Percentiles rank a stretch among this genome's conserved stretches.
Evolutionary conservation across 1,284 basidiomycete species (phyloP).

Genomic region (Cryptococcus amylolentus): DNA sequence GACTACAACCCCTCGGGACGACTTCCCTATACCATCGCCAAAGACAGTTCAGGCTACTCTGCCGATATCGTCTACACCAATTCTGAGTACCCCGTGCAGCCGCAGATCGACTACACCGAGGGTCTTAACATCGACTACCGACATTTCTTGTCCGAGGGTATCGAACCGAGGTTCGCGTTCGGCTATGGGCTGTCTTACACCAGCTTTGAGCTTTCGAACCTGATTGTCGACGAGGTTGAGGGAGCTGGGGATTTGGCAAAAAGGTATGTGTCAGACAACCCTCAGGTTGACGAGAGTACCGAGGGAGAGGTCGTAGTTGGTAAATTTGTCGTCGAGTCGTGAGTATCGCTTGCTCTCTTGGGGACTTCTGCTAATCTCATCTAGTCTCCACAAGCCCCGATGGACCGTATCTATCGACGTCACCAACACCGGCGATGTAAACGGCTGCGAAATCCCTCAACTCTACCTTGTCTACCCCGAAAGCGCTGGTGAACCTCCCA

Average conservation of each 20-base stretch:
- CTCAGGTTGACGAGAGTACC: not conserved
- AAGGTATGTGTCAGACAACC: not conserved
- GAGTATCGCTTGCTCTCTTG: not conserved
- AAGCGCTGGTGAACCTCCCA: constrained; percentile 44
- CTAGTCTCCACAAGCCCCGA: constrained; percentile 41
- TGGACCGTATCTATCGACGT: constrained; percentile 48
- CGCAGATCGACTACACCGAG: constrained; percentile 67
- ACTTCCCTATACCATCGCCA: constrained; percentile 77
- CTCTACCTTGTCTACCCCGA: constrained; percentile 48
- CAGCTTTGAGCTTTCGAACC: constrained; percentile 63
- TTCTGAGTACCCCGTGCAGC: constrained; percentile 28
- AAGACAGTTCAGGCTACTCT: constrained; percentile 62
- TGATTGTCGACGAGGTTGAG: constrained; percentile 49
- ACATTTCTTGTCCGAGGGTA: constrained; percentile 65
- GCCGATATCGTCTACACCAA: constrained; percentile 50
- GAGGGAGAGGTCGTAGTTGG: not conserved
- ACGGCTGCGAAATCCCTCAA: constrained; percentile 50
- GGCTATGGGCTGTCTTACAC: constrained; percentile 84
- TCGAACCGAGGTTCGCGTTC: constrained; percentile 65
- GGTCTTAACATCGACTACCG: constrained; percentile 72
- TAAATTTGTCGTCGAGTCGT: not conserved
- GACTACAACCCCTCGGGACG: constrained; percentile 69
- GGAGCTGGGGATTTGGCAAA: not conserved
- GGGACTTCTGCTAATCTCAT: not conserved
- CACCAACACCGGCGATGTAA: constrained; percentile 49